phyloP scores from a whole-genome alignment of 345 rosid genomes.

The Xanthoceras sorbifolium region DNA sequence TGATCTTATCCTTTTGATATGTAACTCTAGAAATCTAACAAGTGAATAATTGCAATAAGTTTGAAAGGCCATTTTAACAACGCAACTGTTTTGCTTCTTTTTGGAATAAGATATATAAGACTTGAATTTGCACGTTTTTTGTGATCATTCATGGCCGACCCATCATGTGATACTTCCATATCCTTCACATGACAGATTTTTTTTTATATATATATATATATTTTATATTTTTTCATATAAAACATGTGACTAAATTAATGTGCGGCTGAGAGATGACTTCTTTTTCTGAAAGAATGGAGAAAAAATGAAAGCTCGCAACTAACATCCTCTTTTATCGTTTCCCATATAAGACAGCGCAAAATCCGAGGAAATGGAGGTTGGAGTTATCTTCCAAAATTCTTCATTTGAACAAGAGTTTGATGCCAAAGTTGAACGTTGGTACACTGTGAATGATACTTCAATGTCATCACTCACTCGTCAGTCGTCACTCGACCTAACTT shows the following conservation, averaged over 20 bases:
- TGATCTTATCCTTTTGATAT: no score
- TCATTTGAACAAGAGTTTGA: conserved; percentile 28
- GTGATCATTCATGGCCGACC: conserved; percentile 41
- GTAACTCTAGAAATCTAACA: no score
- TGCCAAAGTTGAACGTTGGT: conserved; percentile 30
- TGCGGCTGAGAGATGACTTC: conserved; percentile 29
- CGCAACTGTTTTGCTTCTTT: not conserved
- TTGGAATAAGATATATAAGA: not conserved
- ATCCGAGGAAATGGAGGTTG: conserved; percentile 35
- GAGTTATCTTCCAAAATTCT: conserved; percentile 29
- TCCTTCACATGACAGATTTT: conserved; percentile 42
- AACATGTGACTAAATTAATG: conserved; percentile 43
- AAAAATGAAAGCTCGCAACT: conserved; percentile 18
- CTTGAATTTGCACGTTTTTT: conserved; percentile 1
- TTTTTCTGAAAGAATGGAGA: not conserved
- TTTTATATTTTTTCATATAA: conserved; percentile 29
- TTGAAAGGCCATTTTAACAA: not conserved
- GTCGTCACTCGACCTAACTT: conserved; percentile 20
- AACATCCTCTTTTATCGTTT: conserved; percentile 25
- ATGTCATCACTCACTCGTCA: conserved; percentile 13
- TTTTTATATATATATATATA: not conserved
- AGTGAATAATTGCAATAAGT: not conserved
- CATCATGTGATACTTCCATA: conserved; percentile 50
- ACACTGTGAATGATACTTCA: conserved; percentile 33
- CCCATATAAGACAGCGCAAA: conserved; percentile 42